Conservation (phyloP, 2,329 filamentous ascomycete species). For the Blastomyces silverae region DNA sequence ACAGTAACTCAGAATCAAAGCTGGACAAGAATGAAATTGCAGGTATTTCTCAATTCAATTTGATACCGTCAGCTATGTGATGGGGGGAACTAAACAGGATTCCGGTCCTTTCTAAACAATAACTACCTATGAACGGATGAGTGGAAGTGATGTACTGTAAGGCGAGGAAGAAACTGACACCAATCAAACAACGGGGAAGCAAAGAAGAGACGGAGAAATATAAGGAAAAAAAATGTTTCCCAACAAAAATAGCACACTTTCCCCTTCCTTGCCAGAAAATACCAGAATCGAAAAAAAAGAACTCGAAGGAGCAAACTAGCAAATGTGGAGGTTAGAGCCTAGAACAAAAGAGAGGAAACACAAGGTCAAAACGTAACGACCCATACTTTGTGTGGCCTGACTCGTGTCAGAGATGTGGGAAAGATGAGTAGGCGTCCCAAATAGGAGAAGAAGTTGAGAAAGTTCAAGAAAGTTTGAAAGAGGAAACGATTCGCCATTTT, state of each 20-base stretch:
- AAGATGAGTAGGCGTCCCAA: neutral
- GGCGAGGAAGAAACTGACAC: neutral
- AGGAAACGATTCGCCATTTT: conserved; percentile 17
- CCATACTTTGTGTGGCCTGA: neutral
- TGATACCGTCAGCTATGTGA: conserved; percentile 1
- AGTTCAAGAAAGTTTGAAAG: neutral
- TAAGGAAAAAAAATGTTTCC: neutral
- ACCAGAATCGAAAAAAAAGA: neutral
- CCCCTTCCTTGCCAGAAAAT: neutral
- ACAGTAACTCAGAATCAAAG: neutral
- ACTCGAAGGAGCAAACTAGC: neutral
- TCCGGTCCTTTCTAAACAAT: neutral
- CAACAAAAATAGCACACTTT: neutral
- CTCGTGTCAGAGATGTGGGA: no score
- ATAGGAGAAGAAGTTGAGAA: neutral
- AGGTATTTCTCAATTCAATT: neutral
- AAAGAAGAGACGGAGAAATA: neutral
- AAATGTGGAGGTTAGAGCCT: neutral
- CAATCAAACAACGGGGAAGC: neutral
- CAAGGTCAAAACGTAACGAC: conserved; percentile 16
- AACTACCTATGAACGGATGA: neutral
- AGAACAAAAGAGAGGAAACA: conserved; percentile 15
- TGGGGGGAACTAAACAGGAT: neutral
- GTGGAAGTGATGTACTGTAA: neutral
- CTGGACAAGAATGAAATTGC: neutral